phyloP scores from a whole-genome alignment of 2,329 filamentous ascomycete species.

The Ustilaginoidea virens region DNA sequence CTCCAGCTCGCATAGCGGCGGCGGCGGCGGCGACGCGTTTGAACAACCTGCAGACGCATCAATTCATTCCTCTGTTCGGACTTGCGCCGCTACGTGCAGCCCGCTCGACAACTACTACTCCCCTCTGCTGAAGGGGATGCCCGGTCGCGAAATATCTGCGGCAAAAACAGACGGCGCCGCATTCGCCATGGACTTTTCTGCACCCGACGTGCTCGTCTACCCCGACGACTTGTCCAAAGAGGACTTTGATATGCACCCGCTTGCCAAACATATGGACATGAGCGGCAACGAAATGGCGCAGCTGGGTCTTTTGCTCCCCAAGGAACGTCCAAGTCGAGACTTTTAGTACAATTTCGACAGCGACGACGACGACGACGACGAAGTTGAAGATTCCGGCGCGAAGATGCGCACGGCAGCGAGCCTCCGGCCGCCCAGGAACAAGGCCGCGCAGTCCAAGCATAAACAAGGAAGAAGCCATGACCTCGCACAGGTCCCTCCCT shows the following conservation, averaged over 20 bases:
- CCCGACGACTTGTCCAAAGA: conserved; percentile 18
- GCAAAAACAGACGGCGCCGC: conserved; percentile 21
- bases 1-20: not conserved
- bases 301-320: conserved; percentile 19
- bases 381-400: conserved; percentile 8
- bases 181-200: conserved; percentile 16
- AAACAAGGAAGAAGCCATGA: conserved; percentile 6
- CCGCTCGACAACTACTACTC: conserved; percentile 5
- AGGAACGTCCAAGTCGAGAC: conserved; percentile 16
- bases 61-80: conserved; percentile 3
- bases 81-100: conserved; percentile 1
- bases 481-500: conserved; percentile 11
- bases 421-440: not conserved
- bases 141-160: conserved; percentile 21
- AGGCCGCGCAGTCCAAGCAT: conserved; percentile 1
- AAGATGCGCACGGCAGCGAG: not conserved
- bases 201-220: conserved; percentile 16
- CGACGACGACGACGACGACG: conserved; percentile 15
- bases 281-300: conserved; percentile 13
- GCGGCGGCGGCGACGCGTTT: too few relatives aligned
- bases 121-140: conserved; percentile 18
- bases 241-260: conserved; percentile 21
- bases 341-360: conserved; percentile 24
- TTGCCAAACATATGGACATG: conserved; percentile 16
- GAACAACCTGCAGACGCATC: too few relatives aligned